Conservation (phyloP, 768 basidiomycete species). For the Suillus luteus region DNA sequence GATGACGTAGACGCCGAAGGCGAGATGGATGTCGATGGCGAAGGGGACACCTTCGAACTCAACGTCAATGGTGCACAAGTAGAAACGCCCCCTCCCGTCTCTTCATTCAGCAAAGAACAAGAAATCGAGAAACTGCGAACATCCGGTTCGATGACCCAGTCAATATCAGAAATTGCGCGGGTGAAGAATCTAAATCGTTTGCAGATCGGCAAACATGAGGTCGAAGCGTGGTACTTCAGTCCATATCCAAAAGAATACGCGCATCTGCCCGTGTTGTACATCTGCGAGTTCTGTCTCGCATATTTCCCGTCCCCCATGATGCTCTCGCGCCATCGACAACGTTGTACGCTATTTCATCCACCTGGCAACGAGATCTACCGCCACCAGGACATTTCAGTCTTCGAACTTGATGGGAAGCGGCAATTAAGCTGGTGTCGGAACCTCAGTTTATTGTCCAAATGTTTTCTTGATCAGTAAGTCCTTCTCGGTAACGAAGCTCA, state of each 20-base stretch:
- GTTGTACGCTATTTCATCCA: conserved; percentile 90
- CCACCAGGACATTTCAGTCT: conserved; percentile 95
- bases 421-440: conserved; percentile 97
- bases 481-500: conserved; percentile 14
- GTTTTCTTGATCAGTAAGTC: conserved; percentile 95
- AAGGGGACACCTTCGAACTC: conserved; percentile 73
- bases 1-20: conserved; percentile 44
- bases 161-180: conserved; percentile 94
- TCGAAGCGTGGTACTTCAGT: conserved; percentile 99
- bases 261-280: conserved; percentile 90
- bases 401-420: conserved; percentile 96
- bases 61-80: conserved; percentile 49
- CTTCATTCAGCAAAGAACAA: conserved; percentile 91
- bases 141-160: conserved; percentile 98
- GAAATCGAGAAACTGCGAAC: conserved; percentile 99
- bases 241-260: conserved; percentile 99
- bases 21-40: conserved; percentile 68
- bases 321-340: conserved; percentile 86
- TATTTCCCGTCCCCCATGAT: conserved; percentile 92
- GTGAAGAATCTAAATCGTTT: conserved; percentile 98
- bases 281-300: conserved; percentile 97
- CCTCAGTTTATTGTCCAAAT: conserved; percentile 93
- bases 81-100: conserved; percentile 51
- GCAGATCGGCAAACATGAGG: conserved; percentile 94
- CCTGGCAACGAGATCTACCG: conserved; percentile 99